Evolutionary conservation across 805 yeast genomes (phyloP).

Genomic region (Kregervanrija fluxuum): DNA sequence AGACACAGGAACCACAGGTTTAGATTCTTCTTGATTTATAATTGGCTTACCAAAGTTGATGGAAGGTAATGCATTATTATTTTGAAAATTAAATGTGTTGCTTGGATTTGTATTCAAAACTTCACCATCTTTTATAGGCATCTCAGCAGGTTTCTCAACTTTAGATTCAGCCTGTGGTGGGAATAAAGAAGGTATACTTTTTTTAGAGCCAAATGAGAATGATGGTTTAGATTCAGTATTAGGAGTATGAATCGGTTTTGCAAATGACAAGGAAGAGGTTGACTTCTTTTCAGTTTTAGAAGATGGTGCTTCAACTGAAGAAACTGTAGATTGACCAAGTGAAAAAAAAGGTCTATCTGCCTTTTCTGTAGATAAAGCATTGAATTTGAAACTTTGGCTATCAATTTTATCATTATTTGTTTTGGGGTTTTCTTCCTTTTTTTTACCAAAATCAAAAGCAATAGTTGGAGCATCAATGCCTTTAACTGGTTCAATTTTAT

Average conservation of each 20-base stretch:
- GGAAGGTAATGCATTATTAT: constrained; percentile 2
- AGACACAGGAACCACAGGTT: constrained; percentile 3
- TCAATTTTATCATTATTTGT: background rate
- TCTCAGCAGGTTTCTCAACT: background rate
- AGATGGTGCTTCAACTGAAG: background rate
- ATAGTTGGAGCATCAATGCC: constrained; percentile 1
- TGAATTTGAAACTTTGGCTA: background rate
- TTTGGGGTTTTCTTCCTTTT: background rate
- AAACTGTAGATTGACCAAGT: background rate
- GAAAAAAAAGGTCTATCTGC: background rate
- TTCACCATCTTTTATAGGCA: background rate
- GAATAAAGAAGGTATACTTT: no score
- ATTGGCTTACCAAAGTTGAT: constrained; percentile 11
- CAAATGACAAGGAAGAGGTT: no score
- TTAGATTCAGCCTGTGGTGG: background rate
- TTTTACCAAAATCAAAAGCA: constrained; percentile 1
- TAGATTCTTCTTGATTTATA: background rate
- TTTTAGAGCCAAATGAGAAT: background rate
- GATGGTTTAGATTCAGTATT: background rate
- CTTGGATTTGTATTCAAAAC: no score
- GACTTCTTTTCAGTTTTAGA: no score
- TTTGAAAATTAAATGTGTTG: no score
- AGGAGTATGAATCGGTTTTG: no score
- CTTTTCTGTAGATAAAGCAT: background rate
- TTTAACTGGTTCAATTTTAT: background rate